Percentiles rank a stretch among this genome's conserved stretches.
Evolutionary conservation across 306 rosid genomes (phyloP).

Genomic region (Prunus fruticosa): DNA sequence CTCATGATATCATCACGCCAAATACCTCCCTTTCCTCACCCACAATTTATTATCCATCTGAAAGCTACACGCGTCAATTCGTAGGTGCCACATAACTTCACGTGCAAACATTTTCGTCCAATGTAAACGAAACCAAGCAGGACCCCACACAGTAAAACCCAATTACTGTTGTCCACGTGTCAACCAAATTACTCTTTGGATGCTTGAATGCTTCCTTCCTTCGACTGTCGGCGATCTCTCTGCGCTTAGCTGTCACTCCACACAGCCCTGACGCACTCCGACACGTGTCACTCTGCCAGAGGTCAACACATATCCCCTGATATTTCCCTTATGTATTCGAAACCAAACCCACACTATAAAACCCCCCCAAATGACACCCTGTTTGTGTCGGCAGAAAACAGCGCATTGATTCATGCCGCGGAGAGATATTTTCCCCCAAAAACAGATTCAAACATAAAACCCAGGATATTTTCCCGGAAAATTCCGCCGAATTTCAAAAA

Average conservation of each 20-base stretch:
- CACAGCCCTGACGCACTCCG: conserved; percentile 12
- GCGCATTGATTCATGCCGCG: background rate
- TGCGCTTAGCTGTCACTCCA: conserved; percentile 61
- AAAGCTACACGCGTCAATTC: background rate
- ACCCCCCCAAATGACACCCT: conserved; percentile 19
- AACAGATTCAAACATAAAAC: background rate
- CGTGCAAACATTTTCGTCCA: background rate
- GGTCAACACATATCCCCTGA: conserved; percentile 15
- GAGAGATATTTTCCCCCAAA: conserved; percentile 23
- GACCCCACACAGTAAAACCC: background rate
- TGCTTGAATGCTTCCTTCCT: conserved; percentile 24
- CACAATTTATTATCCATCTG: background rate
- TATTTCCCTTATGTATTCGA: conserved; percentile 7
- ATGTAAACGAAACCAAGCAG: too few species aligned
- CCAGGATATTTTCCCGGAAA: conserved; percentile 15
- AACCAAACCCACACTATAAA: conserved; percentile 12
- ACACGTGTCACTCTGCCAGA: conserved; percentile 43
- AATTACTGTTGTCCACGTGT: conserved; percentile 17
- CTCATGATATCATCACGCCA: background rate
- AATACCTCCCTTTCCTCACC: background rate
- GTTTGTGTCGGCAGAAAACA: conserved; percentile 48
- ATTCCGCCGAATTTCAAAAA: background rate
- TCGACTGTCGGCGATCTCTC: conserved; percentile 41
- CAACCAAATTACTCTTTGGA: background rate
- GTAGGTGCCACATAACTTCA: conserved; percentile 19